Evolutionary conservation across 2,329 filamentous ascomycete genomes (phyloP), one percentile per base, ranked within the genome.

Genomic region (Colletotrichum sp.): DNA sequence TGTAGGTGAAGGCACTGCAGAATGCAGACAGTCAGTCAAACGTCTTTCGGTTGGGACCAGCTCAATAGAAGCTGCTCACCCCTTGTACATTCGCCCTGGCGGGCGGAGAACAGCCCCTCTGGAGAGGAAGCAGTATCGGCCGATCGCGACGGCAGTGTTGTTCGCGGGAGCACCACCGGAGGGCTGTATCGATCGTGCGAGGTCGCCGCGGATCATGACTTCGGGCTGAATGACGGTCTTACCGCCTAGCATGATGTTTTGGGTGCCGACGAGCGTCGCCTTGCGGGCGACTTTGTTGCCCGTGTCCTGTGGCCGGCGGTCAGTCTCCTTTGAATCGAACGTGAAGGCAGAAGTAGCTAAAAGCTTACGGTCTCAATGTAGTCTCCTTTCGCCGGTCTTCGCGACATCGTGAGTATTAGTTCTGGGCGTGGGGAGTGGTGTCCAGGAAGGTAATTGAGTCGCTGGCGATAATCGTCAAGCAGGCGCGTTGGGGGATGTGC

Each of bases 221-320:
- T 98, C 96, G 77, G 96, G 94, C 89, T 98, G 96, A 82, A 99
- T 98, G 77, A 99, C 95, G 1, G 96, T 98, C 86, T 95, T 98
- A 78, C 97, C 97, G 80, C 96, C 97, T 3, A 99, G 94, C 85
- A 98, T 98, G 86, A 99, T 99, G 87, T 99, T 98, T 80, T 98
- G 96, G 26, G 96, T 98, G 81, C 97, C 97, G 82, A 98, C 95
- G 80, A 99, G 95, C 83, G 94, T 93, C 77, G 95, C 95, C 80
- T 95, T 95, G 79, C 97, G 95, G 52, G 96, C 96, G 81, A 99
- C 97, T 88, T 99, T 99, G 91, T 99, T 99, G 79, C 97, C 97
- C 4, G 96, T 98, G 87, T 99, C 96, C 96, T 98, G 24, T 30
- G 2, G 69, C 39, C 30, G 60, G 24, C 60, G 8, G 59, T 64